Base-by-base conservation (phyloP, 495 filamentous ascomycete species). In the Neurospora terricola region DNA sequence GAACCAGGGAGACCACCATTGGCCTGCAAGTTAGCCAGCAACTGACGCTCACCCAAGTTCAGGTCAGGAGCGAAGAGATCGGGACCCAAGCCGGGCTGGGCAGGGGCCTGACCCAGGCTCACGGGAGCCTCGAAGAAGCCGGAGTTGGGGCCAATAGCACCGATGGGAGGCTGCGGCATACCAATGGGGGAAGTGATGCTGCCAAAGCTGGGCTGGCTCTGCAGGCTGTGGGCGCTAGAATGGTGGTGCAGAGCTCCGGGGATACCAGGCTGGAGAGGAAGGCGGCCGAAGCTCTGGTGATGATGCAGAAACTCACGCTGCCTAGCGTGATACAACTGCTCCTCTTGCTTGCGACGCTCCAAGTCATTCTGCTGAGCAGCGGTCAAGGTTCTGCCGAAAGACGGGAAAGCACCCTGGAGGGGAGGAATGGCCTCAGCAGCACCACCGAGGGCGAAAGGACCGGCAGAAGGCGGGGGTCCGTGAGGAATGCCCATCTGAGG, bases 291-390 rank as follows among this genome's bases (percentile, higher is more conserved):
- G 16, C 92, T 88, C 75, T 94, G 92, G 11, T 43, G 38, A 43
- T 72, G 71, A 38, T 81, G 78, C n/a, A 71, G 86, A 78, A 93
- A 91, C 79, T 99, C 96, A 73, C 97, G 92, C 80, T 98, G 95
- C 11, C 95, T 90, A 21, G 96, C 96, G 88, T 98, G 94, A 27
- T 96, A 85, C 81, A 97, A 96, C 77, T 99, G 96, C 78, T 99
- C 96, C 78, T 99, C 96, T 79, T 99, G 96, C 85, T 99, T 99
- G 30, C 96, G 87, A 48, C 96, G 87, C 80, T 99, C 96, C 11
- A 99, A 85, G 18, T 96, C 95, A 81, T 99, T 99, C 77, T 99
- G 96, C 82, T 99, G 96, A 76, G 97, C 94, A 0, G 96, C 96
- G 3, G 96, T 98, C 75, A 99, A 84, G 14, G 96, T 98, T 18